Base-by-base conservation (phyloP, 2,329 filamentous ascomycete species). In the Ophiostoma ips region DNA sequence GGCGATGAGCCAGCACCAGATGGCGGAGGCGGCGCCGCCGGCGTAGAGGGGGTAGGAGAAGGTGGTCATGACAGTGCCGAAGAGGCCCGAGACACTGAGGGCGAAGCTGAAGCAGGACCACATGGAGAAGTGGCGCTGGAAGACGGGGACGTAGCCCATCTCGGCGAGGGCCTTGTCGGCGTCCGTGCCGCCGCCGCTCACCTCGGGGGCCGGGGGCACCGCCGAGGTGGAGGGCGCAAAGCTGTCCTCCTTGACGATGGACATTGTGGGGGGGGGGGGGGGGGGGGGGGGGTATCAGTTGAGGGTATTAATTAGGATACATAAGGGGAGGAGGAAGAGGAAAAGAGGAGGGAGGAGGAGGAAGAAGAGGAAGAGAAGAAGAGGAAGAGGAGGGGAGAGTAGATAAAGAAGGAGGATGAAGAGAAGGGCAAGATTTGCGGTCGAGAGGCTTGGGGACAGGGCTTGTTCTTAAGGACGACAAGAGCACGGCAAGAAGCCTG, bases 1-100 rank as follows among this genome's bases (percentile, higher is more conserved):
- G 28, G 72, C 72, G 52, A 77, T 74, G 46, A 75, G 58, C 75
- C 75, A 79, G 59, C 70, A 76, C 75, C 75, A 79, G 5, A 79
- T 68, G 8, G 68, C 72, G 7, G 73, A 68, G 21, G 73, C 69
- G 34, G 71, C 66, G 47, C 75, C 75, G 53, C 73, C 73, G 13
- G 73, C 73, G 40, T 64, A 61, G 24, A 78, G 64, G 2, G 75
- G 73, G 56, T 71, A 76, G 12, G 64, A 65, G 57, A 76, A 74
- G 31, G 75, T 78, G 3, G 75, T 76, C 56, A 72, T 70, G 52
- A 74, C 68, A 9, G 73, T 76, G 28, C 73, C 68, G 57, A 75
- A 77, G 18, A 77, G 66, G 40, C 74, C 75, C 46, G 67, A 71
- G 56, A 79, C 75, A 57, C 68, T 71, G 57, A 79, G 71, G 47